Base-by-base conservation (phyloP, 768 basidiomycete species). In the Trametes sanguinea region DNA sequence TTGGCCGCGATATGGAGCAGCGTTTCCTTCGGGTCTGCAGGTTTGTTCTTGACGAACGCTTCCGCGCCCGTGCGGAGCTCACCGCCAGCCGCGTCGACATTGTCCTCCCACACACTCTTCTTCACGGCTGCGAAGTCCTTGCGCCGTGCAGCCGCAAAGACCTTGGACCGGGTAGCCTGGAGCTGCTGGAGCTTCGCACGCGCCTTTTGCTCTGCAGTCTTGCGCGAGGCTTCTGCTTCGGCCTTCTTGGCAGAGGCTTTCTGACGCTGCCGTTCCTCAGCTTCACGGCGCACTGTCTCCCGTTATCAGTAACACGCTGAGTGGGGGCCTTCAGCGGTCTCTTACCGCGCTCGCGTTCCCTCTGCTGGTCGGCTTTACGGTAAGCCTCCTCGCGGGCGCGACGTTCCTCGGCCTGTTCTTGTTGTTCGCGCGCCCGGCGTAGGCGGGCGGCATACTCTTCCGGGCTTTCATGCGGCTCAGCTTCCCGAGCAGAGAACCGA, bases 81-180 rank as follows among this genome's bases (percentile, higher is more conserved):
- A 33, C 87, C 86, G 51, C 89, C 90, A 8, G 84, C 78, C 43
- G 88, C 85, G 72, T 90, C 88, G 59, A 92, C 87, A 7, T 64
- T 62, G 47, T 88, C 81, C 75, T 89, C 88, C 82, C 83, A 89
- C 22, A 91, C 74, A 32, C 84, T 85, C 64, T 83, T 81, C 75
- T 83, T 85, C 54, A 90, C 89, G 51, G 73, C 74, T 7, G 73
- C 79, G 16, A 73, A 67, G 39, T 89, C 77, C 10, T 83, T 81
- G 14, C 74, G 70, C 16, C 89, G 83, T 50, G 88, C 88, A 29
- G 88, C 87, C 14, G 80, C 76, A 72, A 93, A 92, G 32, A 85
- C 80, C 35, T 76, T 77, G 14, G 87, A 87, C 56, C 90, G 84
- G 47, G 76, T 75, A 32, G 68, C 72, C 68, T 92, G 90, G 33